phyloP scores from a whole-genome alignment of 257 asterid genomes.

The Salvia rosmarinus region DNA sequence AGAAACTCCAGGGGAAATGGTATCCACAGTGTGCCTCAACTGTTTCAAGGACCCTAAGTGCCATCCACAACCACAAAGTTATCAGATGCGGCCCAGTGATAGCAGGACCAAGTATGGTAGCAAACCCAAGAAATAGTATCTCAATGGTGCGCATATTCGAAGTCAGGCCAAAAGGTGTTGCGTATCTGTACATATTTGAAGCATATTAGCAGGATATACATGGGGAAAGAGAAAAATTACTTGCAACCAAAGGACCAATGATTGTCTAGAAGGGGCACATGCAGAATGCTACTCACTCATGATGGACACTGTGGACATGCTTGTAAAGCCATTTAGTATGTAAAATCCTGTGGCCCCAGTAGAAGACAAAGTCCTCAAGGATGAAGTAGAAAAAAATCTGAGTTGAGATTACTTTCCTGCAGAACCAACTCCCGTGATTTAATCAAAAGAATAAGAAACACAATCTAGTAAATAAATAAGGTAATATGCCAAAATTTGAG shows the following conservation, averaged over 20 bases:
- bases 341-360: slow-evolving; percentile 95
- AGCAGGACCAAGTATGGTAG: slow-evolving; percentile 95
- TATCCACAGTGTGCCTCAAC: slow-evolving; percentile 99
- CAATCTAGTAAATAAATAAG: slow-evolving; percentile 8
- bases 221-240: slow-evolving; percentile 15
- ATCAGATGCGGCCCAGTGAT: slow-evolving; percentile 96
- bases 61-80: slow-evolving; percentile 97
- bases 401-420: slow-evolving; percentile 88
- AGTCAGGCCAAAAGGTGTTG: slow-evolving; percentile 98
- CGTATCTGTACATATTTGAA: slow-evolving; percentile 62
- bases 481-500: not conserved
- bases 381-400: slow-evolving; percentile 90
- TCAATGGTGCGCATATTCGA: slow-evolving; percentile 99
- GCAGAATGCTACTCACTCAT: slow-evolving; percentile 68
- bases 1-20: slow-evolving; percentile 95
- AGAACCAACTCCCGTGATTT: slow-evolving; percentile 38
- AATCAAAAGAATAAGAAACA: slow-evolving; percentile 14
- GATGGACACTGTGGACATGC: slow-evolving; percentile 99
- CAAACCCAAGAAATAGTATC: slow-evolving; percentile 94
- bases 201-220: slow-evolving; percentile 15
- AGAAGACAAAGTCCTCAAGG: slow-evolving; percentile 92
- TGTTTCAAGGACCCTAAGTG: slow-evolving; percentile 93
- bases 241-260: not conserved
- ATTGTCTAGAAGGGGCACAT: slow-evolving; percentile 24
- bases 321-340: slow-evolving; percentile 99